These are phyloP conservation scores for Diaporthe ilicicola DNA, from an alignment of 2,329 filamentous ascomycete genomes.

Conservation along the genomic window DNA sequence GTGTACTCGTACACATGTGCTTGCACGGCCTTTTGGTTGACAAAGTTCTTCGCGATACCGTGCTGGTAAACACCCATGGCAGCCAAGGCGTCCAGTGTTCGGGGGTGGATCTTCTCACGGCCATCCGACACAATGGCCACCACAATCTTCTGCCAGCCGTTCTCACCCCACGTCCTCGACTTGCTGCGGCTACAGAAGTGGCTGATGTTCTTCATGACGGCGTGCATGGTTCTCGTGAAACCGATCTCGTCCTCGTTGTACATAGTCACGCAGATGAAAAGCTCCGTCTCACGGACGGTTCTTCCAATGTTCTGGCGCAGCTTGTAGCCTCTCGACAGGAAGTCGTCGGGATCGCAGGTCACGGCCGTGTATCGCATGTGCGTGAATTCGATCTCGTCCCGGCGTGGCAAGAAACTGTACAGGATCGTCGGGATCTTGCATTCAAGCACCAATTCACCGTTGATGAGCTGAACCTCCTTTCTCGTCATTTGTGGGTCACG, in stretches of 20 bases:
- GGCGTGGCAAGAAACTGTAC: constrained; percentile 92
- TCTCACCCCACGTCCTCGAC: constrained; percentile 94
- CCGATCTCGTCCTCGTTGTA: constrained; percentile 98
- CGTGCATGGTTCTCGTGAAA: constrained; percentile 98
- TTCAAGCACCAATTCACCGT: constrained; percentile 95
- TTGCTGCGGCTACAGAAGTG: constrained; percentile 95
- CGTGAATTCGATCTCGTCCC: constrained; percentile 95
- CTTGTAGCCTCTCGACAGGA: constrained; percentile 87
- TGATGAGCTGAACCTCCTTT: constrained; percentile 95
- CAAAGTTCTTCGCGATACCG: constrained; percentile 97
- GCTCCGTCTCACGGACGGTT: constrained; percentile 87
- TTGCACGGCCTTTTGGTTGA: constrained; percentile 94
- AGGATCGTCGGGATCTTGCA: constrained; percentile 99
- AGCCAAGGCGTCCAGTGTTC: constrained; percentile 91
- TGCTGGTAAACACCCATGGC: constrained; percentile 98
- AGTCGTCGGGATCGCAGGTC: constrained; percentile 97
- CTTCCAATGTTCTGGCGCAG: constrained; percentile 88
- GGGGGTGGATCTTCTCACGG: constrained; percentile 86
- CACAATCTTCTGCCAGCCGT: constrained; percentile 99
- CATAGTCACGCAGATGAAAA: constrained; percentile 98
- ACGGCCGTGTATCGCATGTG: constrained; percentile 99
- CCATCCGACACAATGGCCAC: constrained; percentile 97
- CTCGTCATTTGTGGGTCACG: constrained; percentile 87
- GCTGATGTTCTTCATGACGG: constrained; percentile 96
- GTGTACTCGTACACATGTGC: constrained; percentile 99